These are phyloP conservation scores for Fusarium buxicola DNA, from an alignment of 2,329 filamentous ascomycete species.

Conservation along the genomic window DNA sequence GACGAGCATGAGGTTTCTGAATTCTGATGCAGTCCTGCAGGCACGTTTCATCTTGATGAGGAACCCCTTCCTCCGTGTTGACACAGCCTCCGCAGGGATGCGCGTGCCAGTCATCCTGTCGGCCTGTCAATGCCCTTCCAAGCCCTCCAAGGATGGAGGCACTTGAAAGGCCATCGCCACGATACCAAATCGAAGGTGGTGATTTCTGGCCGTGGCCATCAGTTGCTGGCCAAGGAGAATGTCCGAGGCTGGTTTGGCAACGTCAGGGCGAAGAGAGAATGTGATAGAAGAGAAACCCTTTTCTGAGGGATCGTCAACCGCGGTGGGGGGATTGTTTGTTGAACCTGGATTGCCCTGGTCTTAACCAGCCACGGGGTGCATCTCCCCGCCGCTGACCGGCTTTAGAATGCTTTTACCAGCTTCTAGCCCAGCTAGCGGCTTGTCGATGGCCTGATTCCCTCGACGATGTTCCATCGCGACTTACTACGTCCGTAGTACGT, in stretches of 20 bases:
- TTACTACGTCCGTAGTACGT: conserved; percentile 5
- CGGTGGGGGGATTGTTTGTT: conserved; percentile 41
- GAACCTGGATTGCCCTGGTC: conserved; percentile 18
- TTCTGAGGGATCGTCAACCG: conserved; percentile 24
- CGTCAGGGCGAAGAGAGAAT: conserved; percentile 12
- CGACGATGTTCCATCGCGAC: conserved; percentile 25
- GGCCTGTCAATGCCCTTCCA: not conserved
- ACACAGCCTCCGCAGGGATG: conserved; percentile 45
- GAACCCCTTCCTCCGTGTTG: conserved; percentile 31
- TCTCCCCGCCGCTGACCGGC: conserved; percentile 32
- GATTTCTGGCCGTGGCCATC: conserved; percentile 13
- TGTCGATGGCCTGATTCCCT: conserved; percentile 34
- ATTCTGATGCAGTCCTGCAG: conserved; percentile 59
- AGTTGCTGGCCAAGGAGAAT: conserved; percentile 13
- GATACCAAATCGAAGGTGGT: conserved; percentile 11
- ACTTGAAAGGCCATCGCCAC: conserved; percentile 22
- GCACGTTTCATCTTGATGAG: conserved; percentile 61
- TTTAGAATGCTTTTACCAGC: conserved; percentile 32
- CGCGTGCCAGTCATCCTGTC: conserved; percentile 34
- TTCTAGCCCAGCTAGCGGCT: conserved; percentile 38
- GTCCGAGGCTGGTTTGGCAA: conserved; percentile 8
- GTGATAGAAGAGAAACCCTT: conserved; percentile 21
- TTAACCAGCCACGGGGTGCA: conserved; percentile 30
- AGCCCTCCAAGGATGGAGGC: conserved; percentile 6
- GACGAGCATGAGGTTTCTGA: conserved; percentile 51